Evolutionary conservation across 1,284 basidiomycete species (phyloP).

Genomic region (Ustilago lituana): DNA sequence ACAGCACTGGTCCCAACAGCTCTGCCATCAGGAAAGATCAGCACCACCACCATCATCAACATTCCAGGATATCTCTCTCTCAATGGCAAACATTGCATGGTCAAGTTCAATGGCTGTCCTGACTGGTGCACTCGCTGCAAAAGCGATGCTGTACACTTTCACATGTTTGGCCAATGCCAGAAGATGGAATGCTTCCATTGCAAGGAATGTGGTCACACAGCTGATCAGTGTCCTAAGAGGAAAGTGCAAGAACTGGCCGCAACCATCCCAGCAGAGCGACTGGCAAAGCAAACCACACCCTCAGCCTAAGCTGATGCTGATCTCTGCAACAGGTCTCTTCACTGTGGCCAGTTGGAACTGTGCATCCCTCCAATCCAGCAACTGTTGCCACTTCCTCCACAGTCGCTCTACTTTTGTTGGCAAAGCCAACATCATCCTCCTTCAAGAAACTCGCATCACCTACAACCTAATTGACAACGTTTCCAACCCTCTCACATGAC

Average conservation of each 20-base stretch:
- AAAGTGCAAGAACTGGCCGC: no score
- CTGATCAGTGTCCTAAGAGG: background rate
- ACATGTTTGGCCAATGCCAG: background rate
- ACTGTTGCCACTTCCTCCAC: background rate
- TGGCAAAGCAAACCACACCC: no score
- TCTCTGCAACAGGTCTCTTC: no score
- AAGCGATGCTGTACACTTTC: conserved; percentile 2
- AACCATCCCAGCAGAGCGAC: no score
- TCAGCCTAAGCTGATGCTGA: no score
- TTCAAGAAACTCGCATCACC: no score
- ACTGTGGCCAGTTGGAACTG: conserved; percentile 8
- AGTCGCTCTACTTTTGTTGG: background rate
- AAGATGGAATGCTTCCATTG: conserved; percentile 3
- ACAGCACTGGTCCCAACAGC: background rate
- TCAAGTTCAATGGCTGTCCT: background rate
- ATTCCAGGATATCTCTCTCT: background rate
- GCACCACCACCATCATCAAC: conserved; percentile 3
- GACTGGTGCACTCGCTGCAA: conserved; percentile 5
- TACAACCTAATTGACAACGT: no score
- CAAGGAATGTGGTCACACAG: background rate
- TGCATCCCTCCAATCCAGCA: background rate
- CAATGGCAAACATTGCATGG: background rate
- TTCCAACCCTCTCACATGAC: background rate
- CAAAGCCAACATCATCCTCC: conserved; percentile 9
- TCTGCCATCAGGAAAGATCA: background rate